Conservation (phyloP, 2,329 filamentous ascomycete species). For the Verticillium klebahnii region DNA sequence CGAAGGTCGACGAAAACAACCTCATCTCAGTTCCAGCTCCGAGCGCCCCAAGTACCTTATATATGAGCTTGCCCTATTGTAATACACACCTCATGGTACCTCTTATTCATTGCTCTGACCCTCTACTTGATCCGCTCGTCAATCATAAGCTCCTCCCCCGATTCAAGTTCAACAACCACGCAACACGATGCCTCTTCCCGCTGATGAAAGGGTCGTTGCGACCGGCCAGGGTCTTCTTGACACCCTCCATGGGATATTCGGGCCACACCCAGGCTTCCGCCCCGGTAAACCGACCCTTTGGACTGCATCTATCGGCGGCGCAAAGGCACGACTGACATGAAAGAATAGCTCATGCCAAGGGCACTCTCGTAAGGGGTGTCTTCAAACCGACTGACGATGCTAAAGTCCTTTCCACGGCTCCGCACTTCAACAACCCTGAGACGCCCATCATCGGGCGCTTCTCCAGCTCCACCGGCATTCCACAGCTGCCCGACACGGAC, state of each 20-base stretch:
- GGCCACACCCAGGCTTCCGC: slow-evolving; percentile 33
- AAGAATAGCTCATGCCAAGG: slow-evolving; percentile 47
- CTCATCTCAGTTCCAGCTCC: too few species aligned
- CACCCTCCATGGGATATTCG: slow-evolving; percentile 30
- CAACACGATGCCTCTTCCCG: slow-evolving; percentile 15
- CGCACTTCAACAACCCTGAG: slow-evolving; percentile 39
- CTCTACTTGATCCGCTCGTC: too few species aligned
- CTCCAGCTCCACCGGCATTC: slow-evolving; percentile 46
- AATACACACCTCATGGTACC: too few species aligned
- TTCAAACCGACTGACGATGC: slow-evolving; percentile 44
- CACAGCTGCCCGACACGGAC: slow-evolving; percentile 43
- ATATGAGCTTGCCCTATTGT: too few species aligned
- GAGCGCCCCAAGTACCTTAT: too few species aligned
- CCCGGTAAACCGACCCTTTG: slow-evolving; percentile 22
- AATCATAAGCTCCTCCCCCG: too few species aligned
- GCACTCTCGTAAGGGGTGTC: slow-evolving; percentile 43
- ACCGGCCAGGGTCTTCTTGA: slow-evolving; percentile 30
- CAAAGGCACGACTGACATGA: not conserved
- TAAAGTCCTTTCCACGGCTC: slow-evolving; percentile 36
- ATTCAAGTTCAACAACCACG: too few species aligned
- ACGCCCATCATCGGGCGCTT: slow-evolving; percentile 45
- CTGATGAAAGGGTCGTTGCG: slow-evolving; percentile 30
- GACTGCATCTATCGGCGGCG: not conserved
- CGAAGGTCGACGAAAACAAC: too few species aligned
- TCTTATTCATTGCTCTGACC: too few species aligned